A percentile compares a stretch with the other conserved stretches of the same genome.
Evolutionary conservation across 306 rosid species (phyloP).

Genomic region (Pachyrhizus erosus): DNA sequence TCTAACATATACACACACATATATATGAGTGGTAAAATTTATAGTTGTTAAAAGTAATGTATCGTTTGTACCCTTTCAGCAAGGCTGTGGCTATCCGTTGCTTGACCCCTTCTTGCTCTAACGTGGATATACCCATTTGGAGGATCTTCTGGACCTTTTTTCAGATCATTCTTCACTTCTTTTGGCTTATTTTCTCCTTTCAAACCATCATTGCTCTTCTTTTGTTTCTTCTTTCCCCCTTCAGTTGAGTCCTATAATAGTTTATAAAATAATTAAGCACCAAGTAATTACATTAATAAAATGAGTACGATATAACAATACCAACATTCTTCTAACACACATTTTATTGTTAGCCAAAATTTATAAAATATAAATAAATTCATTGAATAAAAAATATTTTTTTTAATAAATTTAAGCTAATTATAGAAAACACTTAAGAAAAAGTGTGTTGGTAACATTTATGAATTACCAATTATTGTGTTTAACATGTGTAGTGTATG

Average conservation of each 20-base stretch:
- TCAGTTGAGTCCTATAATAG: conserved; percentile 49
- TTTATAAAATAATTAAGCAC: conserved; percentile 21
- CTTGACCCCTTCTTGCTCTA: conserved; percentile 98
- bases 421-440: neutral
- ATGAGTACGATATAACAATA: neutral
- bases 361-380: no score
- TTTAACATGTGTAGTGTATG: neutral
- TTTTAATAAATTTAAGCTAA: neutral
- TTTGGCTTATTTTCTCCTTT: conserved; percentile 49
- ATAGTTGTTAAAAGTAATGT: neutral
- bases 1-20: neutral
- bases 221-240: conserved; percentile 62
- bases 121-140: conserved; percentile 88
- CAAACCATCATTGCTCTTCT: conserved; percentile 50
- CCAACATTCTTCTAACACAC: neutral
- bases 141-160: conserved; percentile 59
- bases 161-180: conserved; percentile 49
- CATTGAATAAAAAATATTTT: no score
- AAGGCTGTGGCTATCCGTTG: conserved; percentile 98
- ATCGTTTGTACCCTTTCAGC: conserved; percentile 85
- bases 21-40: neutral
- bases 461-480: neutral
- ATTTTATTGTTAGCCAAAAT: no score
- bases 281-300: neutral
- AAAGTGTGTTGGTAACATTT: neutral